Evolutionary conservation across 768 basidiomycete genomes (phyloP).

Genomic region (Leccinum olivaceopallidum): DNA sequence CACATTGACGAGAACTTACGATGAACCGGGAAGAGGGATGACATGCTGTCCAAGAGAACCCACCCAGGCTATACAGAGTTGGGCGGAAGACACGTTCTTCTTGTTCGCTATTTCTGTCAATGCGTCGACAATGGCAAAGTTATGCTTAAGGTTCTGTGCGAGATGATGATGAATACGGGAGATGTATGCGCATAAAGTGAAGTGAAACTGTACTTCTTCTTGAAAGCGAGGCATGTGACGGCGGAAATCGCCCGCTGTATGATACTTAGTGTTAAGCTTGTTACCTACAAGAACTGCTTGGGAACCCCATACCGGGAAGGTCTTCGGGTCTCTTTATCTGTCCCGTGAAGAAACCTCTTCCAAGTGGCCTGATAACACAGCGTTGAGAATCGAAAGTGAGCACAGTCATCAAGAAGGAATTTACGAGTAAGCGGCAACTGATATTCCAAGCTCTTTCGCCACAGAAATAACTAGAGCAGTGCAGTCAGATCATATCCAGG

Average conservation of each 20-base stretch:
- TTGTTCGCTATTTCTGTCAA: slow-evolving; percentile 41
- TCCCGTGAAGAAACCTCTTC: slow-evolving; percentile 54
- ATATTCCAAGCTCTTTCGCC: slow-evolving; percentile 53
- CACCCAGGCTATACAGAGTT: slow-evolving; percentile 49
- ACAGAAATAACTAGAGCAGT: slow-evolving; percentile 44
- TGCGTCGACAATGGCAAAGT: slow-evolving; percentile 44
- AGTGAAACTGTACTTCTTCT: slow-evolving; percentile 33
- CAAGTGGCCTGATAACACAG: slow-evolving; percentile 44
- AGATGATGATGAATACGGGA: background rate
- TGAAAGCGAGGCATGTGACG: slow-evolving; percentile 43
- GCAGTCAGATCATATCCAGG: background rate
- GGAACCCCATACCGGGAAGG: slow-evolving; percentile 26
- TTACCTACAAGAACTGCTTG: background rate
- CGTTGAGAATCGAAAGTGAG: background rate
- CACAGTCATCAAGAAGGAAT: slow-evolving; percentile 5
- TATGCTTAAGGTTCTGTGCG: slow-evolving; percentile 40
- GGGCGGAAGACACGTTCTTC: slow-evolving; percentile 44
- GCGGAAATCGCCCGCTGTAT: slow-evolving; percentile 43
- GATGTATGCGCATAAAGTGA: background rate
- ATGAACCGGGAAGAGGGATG: slow-evolving; percentile 53
- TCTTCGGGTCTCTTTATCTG: slow-evolving; percentile 43
- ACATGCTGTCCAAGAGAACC: slow-evolving; percentile 39
- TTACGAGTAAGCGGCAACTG: slow-evolving; percentile 62
- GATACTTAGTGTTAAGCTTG: background rate
- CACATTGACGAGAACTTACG: slow-evolving; percentile 23